Evolutionary conservation across 371 early-diverging fungal species (phyloP).

Genomic region (Mortierella sp.): DNA sequence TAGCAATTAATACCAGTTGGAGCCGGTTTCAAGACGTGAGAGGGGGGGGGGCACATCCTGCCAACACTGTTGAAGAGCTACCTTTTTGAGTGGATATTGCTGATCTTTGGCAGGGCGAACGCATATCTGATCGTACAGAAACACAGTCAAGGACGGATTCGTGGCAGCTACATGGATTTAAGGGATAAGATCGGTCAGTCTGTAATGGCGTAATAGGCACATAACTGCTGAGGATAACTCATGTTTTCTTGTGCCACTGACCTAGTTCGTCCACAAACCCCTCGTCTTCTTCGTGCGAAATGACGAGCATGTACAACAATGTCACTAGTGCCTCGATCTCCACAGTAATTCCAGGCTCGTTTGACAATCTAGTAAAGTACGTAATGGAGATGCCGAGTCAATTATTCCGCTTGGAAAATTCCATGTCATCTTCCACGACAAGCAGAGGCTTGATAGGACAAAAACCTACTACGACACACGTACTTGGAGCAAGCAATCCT

Average conservation of each 20-base stretch:
- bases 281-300: constrained; percentile 44
- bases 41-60: no score
- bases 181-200: neutral
- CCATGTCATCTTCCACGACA: no score
- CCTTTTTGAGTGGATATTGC: constrained; percentile 86
- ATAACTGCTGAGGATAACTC: neutral
- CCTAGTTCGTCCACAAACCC: constrained; percentile 47
- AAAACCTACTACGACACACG: neutral
- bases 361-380: constrained; percentile 14
- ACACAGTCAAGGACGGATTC: constrained; percentile 66
- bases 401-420: no score
- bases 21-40: no score
- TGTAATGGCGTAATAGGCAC: neutral
- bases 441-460: no score
- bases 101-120: constrained; percentile 79
- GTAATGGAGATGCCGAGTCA: neutral
- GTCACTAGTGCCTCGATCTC: constrained; percentile 46
- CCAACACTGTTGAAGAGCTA: constrained; percentile 19
- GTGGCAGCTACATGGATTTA: constrained; percentile 46
- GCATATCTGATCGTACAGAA: constrained; percentile 73
- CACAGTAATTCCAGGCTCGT: constrained; percentile 25
- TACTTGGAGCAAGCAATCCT: constrained; percentile 53
- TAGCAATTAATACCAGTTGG: neutral
- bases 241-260: neutral
- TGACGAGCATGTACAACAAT: constrained; percentile 45